Percentiles rank a stretch among this genome's conserved stretches.
Evolutionary conservation across 164 flowering plant genomes (phyloP).

Genomic region (Annona squamosa): DNA sequence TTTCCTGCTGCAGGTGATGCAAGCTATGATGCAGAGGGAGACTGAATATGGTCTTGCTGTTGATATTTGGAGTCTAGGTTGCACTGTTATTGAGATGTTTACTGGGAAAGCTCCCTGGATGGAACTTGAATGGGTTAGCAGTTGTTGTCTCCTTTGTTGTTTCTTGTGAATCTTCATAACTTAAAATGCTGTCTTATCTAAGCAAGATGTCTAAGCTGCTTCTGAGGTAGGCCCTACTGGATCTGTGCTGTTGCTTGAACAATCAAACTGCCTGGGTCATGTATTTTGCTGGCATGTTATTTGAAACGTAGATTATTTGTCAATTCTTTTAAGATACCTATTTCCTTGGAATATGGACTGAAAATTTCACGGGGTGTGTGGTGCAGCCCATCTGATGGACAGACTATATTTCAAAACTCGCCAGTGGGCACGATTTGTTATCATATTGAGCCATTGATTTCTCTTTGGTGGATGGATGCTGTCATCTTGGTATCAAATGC

Average conservation of each 20-base stretch:
- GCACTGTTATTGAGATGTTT: conserved; percentile 89
- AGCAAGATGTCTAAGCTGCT: background rate
- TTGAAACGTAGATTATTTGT: background rate
- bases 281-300: background rate
- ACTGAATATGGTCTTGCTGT: conserved; percentile 55
- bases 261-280: background rate
- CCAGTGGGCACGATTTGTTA: background rate
- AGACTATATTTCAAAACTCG: background rate
- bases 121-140: conserved; percentile 78
- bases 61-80: conserved; percentile 98
- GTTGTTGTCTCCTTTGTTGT: background rate
- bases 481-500: background rate
- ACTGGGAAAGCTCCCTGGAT: conserved; percentile 95
- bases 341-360: background rate
- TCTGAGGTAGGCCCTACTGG: background rate
- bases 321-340: background rate
- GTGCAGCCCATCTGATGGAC: background rate
- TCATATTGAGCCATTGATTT: background rate
- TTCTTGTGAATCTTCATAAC: background rate
- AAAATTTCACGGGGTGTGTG: background rate
- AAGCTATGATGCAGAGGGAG: conserved; percentile 62
- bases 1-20: conserved; percentile 26
- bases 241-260: background rate
- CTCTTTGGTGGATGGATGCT: background rate
- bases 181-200: background rate